Conservation (phyloP, 2,329 filamentous ascomycete species). For the Colletotrichum limetticola region DNA sequence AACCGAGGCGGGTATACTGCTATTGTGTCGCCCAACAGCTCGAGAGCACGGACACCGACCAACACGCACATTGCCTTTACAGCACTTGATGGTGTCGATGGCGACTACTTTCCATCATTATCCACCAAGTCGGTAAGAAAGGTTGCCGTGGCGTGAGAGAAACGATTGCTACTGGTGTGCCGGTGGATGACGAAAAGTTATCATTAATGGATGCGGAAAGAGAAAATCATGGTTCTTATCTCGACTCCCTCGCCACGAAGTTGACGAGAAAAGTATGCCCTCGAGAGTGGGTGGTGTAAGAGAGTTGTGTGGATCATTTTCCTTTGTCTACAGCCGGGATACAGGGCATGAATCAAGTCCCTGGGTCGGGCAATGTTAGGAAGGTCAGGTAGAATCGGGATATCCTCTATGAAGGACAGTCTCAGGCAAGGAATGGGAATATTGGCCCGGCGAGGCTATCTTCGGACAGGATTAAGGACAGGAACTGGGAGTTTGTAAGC, state of each 20-base stretch:
- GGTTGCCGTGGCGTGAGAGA: constrained; percentile 25
- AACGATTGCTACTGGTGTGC: no score
- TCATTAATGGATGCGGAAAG: neutral
- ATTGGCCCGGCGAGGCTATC: neutral
- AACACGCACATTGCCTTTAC: constrained; percentile 41
- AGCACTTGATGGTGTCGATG: constrained; percentile 43
- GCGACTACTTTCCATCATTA: constrained; percentile 55
- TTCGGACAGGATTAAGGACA: neutral
- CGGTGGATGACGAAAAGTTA: neutral
- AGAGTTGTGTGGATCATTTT: constrained; percentile 23
- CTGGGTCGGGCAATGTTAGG: neutral
- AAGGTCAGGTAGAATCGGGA: neutral
- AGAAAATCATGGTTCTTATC: neutral
- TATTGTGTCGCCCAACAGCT: constrained; percentile 56
- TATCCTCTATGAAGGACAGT: neutral
- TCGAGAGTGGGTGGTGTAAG: constrained; percentile 23
- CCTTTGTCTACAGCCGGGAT: neutral
- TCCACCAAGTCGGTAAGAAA: constrained; percentile 47
- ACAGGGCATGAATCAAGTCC: neutral
- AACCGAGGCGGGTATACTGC: constrained; percentile 36
- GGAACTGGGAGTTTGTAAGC: constrained; percentile 2
- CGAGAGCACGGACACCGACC: constrained; percentile 60
- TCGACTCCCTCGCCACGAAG: neutral
- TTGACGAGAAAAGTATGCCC: constrained; percentile 7
- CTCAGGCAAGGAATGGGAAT: neutral